A percentile compares a stretch with the other conserved stretches of the same genome.
Evolutionary conservation across 2,329 filamentous ascomycete species (phyloP).

Genomic region (Didymella exigua): DNA sequence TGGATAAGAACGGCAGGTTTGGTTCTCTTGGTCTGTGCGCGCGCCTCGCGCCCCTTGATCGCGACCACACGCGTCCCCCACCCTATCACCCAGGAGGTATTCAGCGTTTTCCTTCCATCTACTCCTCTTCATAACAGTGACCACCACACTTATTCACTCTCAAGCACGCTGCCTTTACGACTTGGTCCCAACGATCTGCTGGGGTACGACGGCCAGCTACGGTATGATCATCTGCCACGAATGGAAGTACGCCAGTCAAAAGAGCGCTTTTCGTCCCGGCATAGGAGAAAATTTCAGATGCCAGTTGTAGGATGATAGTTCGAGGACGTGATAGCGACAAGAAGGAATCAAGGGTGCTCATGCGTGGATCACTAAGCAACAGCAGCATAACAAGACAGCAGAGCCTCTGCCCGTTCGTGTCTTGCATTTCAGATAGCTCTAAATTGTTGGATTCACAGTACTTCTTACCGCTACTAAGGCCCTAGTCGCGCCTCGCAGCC

Average conservation of each 20-base stretch:
- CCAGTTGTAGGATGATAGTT: too few species aligned
- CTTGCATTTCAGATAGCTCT: too few species aligned
- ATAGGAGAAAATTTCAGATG: too few species aligned
- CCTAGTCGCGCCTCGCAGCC: too few species aligned
- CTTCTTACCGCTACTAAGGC: too few species aligned
- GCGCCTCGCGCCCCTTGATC: neutral
- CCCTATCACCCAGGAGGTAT: neutral
- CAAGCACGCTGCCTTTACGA: neutral
- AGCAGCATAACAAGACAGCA: too few species aligned
- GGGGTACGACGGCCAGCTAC: conserved; percentile 27
- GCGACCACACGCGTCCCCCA: neutral
- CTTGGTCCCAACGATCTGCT: conserved; percentile 25
- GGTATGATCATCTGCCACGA: conserved; percentile 45
- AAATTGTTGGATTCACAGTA: too few species aligned
- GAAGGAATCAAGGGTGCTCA: too few species aligned
- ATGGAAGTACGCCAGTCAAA: conserved; percentile 49
- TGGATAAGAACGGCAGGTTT: neutral
- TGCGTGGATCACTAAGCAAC: too few species aligned
- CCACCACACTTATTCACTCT: neutral
- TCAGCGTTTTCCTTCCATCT: neutral
- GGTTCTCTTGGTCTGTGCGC: neutral
- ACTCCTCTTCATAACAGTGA: neutral
- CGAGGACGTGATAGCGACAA: too few species aligned
- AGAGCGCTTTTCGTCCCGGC: conserved; percentile 46
- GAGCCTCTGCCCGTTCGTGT: too few species aligned